These are phyloP conservation scores for Aspergillus biplanus DNA, from an alignment of 495 filamentous ascomycete species.

Conservation along the genomic window DNA sequence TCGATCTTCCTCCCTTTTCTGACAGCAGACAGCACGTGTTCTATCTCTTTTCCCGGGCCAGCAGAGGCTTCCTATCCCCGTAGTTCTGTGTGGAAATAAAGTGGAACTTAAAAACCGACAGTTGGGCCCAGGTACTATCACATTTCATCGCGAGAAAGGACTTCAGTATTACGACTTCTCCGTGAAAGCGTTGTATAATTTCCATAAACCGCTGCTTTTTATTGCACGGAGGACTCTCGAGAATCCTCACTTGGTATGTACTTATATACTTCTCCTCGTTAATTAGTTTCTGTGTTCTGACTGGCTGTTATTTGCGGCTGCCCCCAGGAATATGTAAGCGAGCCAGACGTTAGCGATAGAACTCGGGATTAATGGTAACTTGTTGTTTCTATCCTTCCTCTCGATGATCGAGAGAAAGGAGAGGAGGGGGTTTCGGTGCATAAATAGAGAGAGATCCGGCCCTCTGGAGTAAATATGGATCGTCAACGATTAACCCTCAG, in stretches of 20 bases:
- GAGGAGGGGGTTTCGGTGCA: no score
- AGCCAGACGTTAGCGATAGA: no score
- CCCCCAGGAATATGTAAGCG: no score
- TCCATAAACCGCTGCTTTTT: constrained; percentile 7
- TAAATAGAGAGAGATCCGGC: no score
- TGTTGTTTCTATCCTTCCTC: no score
- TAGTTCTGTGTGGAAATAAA: constrained; percentile 2
- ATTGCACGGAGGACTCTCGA: background rate
- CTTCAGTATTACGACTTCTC: constrained; percentile 6
- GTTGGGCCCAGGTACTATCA: background rate
- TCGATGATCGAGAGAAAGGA: no score
- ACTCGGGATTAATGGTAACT: no score
- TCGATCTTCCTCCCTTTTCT: background rate
- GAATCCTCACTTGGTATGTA: background rate
- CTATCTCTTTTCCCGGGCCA: background rate
- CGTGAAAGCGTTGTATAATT: constrained; percentile 1
- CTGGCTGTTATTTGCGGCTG: no score
- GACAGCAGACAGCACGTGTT: background rate
- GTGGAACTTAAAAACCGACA: background rate
- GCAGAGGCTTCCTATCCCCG: background rate
- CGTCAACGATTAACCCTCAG: background rate
- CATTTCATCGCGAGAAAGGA: constrained; percentile 1
- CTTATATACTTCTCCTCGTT: no score
- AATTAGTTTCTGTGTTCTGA: no score
- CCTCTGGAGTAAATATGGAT: no score